These are phyloP conservation scores for Nakazawaea pomicola DNA, from an alignment of 805 yeast species.

Conservation along the genomic window DNA sequence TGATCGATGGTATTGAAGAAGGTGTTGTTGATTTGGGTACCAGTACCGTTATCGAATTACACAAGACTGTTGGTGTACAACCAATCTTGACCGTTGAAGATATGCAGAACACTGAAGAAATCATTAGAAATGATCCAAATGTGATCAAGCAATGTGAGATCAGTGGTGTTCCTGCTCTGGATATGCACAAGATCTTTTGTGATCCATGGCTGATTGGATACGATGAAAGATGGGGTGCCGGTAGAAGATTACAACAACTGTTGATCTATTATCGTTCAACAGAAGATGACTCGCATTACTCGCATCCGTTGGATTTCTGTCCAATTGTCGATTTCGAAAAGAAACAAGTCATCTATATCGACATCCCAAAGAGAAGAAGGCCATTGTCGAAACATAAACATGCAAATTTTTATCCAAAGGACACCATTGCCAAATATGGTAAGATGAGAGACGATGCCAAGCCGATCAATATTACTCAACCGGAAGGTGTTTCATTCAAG, in stretches of 20 bases:
- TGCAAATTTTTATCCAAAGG: slow-evolving; percentile 54
- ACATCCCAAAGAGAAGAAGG: slow-evolving; percentile 58
- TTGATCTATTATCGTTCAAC: slow-evolving; percentile 58
- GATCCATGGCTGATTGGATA: slow-evolving; percentile 71
- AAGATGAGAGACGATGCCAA: slow-evolving; percentile 49
- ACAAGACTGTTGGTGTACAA: slow-evolving; percentile 46
- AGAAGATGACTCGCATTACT: slow-evolving; percentile 50
- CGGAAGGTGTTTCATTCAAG: slow-evolving; percentile 63
- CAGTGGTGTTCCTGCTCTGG: slow-evolving; percentile 49
- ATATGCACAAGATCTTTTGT: slow-evolving; percentile 49
- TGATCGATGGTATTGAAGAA: slow-evolving; percentile 48
- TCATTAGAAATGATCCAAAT: slow-evolving; percentile 51
- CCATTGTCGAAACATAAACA: slow-evolving; percentile 55
- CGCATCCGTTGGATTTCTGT: slow-evolving; percentile 65
- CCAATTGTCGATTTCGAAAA: slow-evolving; percentile 63
- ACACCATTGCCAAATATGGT: slow-evolving; percentile 46
- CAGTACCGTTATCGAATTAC: slow-evolving; percentile 34
- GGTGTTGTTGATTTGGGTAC: slow-evolving; percentile 50
- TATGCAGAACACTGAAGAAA: slow-evolving; percentile 46
- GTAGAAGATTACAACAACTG: slow-evolving; percentile 60
- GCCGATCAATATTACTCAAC: slow-evolving; percentile 59
- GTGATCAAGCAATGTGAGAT: slow-evolving; percentile 58
- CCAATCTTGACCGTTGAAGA: slow-evolving; percentile 60
- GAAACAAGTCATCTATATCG: slow-evolving; percentile 53
- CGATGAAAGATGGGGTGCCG: slow-evolving; percentile 65